Conservation (phyloP, 2,329 filamentous ascomycete species). For the Fusarium neocosmosporiellum region DNA sequence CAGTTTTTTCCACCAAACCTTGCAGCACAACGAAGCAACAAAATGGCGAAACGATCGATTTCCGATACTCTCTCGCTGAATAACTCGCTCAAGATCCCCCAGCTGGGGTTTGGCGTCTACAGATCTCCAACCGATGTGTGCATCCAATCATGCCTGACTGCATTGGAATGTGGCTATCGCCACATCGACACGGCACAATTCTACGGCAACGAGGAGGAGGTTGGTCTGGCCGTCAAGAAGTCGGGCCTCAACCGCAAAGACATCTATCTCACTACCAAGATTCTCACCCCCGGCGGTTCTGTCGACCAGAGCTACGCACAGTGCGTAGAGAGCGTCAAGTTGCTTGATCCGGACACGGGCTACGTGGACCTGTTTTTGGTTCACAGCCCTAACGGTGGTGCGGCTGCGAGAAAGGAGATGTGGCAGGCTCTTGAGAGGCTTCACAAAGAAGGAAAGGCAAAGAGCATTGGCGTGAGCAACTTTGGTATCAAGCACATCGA, state of each 20-base stretch:
- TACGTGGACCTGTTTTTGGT: conserved; percentile 79
- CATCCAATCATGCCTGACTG: conserved; percentile 67
- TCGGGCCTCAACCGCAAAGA: conserved; percentile 58
- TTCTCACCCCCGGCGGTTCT: conserved; percentile 52
- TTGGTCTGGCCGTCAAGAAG: conserved; percentile 60
- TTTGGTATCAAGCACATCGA: conserved; percentile 76
- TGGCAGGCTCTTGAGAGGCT: conserved; percentile 75
- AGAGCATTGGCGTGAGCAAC: conserved; percentile 78
- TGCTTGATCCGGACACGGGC: conserved; percentile 64
- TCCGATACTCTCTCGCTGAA: conserved; percentile 37
- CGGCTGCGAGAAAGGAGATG: conserved; percentile 67
- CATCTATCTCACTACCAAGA: conserved; percentile 68
- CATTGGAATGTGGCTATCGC: conserved; percentile 63
- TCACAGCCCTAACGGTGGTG: conserved; percentile 69
- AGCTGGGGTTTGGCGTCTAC: conserved; percentile 78
- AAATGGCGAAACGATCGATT: conserved; percentile 26
- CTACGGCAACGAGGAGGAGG: conserved; percentile 55
- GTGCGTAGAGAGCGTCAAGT: conserved; percentile 70
- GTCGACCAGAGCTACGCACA: conserved; percentile 70
- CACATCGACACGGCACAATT: conserved; percentile 63
- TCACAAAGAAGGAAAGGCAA: conserved; percentile 67
- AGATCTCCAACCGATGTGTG: conserved; percentile 65
- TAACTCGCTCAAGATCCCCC: conserved; percentile 61
- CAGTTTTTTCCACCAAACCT: neutral
- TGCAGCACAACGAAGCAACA: neutral